Evolutionary conservation across 2,329 filamentous ascomycete genomes (phyloP), one percentile per base, ranked within the genome.

Genomic region (Plenodomus biglobosus): DNA sequence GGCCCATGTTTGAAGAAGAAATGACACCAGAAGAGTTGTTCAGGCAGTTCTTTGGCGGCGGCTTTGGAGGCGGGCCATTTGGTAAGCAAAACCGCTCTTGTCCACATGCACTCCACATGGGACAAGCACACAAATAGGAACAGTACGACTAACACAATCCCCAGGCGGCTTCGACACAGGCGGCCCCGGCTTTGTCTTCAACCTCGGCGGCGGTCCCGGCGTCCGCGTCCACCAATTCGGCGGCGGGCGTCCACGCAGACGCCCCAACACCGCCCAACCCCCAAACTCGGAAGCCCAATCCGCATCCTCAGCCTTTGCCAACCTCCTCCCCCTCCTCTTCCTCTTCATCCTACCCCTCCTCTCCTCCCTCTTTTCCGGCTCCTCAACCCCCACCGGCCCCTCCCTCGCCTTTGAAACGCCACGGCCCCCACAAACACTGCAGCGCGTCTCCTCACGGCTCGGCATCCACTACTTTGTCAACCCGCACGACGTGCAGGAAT

Each of bases 21-120:
- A 89, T 99, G 62, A 95, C 88, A 45, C 92, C 94, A 0, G 94
- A 99, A 73, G 94, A 99, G 73, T 83, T 99, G 79, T 99, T 99
- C 76, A 86, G 92, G 69, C 85, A 92, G 55, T 99, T 99, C 81
- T 99, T 99, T 77, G 90, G 90, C 40, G 91, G 88, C 36, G 86
- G 83, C 11, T 71, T 71, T 40, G 85, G 87, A 49, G 85, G 85
- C 44, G 27, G 27, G 8, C 81, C 82, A 15, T 85, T 89, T 66
- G 87, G 87, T 76, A 82, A 75, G 72, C 67, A 47, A 17, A 38
- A 16, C 16, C 8, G n/a, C n/a, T n/a, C n/a, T n/a, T n/a, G n/a
- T n/a, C n/a, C n/a, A n/a, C n/a, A n/a, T n/a, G n/a, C n/a, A n/a
- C n/a, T n/a, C n/a, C n/a, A 18, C 35, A 10, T 34, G 16, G n/a